Percentiles rank a stretch among this genome's conserved stretches.
Conservation (phyloP, 2,329 filamentous ascomycete genomes). For the Dothidotthia symphoricarpi region DNA sequence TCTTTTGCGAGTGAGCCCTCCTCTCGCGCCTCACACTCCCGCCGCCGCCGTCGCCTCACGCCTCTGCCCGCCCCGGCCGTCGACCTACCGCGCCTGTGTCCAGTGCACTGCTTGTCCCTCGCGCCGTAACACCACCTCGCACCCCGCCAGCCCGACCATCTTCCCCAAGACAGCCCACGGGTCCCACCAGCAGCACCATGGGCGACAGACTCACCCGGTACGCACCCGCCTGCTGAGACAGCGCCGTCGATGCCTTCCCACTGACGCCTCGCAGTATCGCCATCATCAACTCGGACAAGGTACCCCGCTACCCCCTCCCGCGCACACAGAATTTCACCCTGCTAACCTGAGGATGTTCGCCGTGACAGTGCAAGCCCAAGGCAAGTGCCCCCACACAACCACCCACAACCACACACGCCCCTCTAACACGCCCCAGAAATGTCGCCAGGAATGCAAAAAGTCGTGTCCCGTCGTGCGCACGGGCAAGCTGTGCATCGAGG, state of each 20-base stretch:
- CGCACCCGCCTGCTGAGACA: constrained; percentile 26
- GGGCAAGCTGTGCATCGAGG: constrained; percentile 97
- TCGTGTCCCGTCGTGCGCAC: constrained; percentile 96
- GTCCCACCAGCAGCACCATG: constrained; percentile 54
- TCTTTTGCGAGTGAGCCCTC: too few species aligned
- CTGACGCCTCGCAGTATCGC: constrained; percentile 65
- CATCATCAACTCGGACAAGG: constrained; percentile 98
- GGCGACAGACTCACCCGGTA: constrained; percentile 94
- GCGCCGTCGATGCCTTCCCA: neutral
- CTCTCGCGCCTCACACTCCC: neutral
- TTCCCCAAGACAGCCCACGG: constrained; percentile 10
- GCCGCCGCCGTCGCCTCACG: neutral
- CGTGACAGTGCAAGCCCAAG: constrained; percentile 78
- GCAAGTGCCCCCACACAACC: constrained; percentile 50
- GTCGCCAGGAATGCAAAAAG: constrained; percentile 98
- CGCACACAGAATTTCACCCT: constrained; percentile 27
- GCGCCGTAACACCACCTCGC: too few species aligned
- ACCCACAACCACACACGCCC: constrained; percentile 16
- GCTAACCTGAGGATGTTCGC: constrained; percentile 45
- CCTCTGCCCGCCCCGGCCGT: neutral
- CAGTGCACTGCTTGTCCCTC: too few species aligned
- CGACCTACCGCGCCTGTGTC: neutral
- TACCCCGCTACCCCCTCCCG: constrained; percentile 51
- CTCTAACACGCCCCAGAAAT: constrained; percentile 66
- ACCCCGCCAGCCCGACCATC: constrained; percentile 14